A percentile compares a stretch with the other conserved stretches of the same genome.
phyloP scores from a whole-genome alignment of 306 rosid species.

The Prinsepia uniflora region DNA sequence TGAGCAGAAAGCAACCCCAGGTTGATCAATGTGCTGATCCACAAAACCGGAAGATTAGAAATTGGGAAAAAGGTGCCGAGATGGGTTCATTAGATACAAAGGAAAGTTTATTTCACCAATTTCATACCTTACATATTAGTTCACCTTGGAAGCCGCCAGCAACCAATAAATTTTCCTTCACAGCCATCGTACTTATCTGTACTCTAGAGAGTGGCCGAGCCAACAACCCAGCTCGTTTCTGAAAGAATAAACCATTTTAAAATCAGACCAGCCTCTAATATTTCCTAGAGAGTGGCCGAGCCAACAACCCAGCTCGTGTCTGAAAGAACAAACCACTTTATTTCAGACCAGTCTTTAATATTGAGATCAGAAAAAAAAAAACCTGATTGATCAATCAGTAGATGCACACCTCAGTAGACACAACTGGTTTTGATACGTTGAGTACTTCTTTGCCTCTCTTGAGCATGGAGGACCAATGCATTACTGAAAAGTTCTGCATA shows the following conservation, averaged over 20 bases:
- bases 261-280: background rate
- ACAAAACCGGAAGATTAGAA: conserved; percentile 16
- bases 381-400: conserved; percentile 5
- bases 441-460: conserved; percentile 73
- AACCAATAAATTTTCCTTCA: conserved; percentile 68
- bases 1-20: conserved; percentile 78
- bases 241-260: conserved; percentile 18
- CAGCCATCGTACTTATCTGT: conserved; percentile 95
- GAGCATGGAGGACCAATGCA: conserved; percentile 83
- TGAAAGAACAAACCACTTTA: conserved; percentile 25
- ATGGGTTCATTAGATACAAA: background rate
- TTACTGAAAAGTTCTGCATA: conserved; percentile 84
- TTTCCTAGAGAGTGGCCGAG: conserved; percentile 54
- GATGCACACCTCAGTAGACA: conserved; percentile 59
- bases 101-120: background rate
- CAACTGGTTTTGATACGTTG: conserved; percentile 67
- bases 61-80: background rate
- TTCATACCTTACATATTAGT: conserved; percentile 85
- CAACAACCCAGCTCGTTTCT: conserved; percentile 55
- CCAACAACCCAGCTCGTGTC: conserved; percentile 51
- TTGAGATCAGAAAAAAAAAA: background rate
- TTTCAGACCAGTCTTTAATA: background rate
- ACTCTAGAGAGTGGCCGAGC: conserved; percentile 69
- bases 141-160: conserved; percentile 97
- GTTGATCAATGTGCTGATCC: conserved; percentile 57